These are phyloP conservation scores for Ceratocystiopsis minuta DNA, from an alignment of 2,329 filamentous ascomycete species.

Conservation along the genomic window DNA sequence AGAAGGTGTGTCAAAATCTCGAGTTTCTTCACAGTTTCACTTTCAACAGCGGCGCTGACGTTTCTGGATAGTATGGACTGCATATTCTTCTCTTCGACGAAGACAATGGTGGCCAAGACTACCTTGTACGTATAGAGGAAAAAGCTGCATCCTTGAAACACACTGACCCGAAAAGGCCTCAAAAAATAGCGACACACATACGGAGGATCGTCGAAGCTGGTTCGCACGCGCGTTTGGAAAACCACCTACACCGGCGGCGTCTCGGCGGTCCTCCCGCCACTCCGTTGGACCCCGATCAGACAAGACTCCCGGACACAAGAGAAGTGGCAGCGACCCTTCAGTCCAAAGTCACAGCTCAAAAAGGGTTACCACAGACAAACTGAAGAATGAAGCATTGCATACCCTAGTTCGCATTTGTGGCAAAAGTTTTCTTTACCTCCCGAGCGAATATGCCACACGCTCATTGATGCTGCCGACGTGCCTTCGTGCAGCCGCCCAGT, in stretches of 20 bases:
- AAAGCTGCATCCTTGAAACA: too few relatives aligned
- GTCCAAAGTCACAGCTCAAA: neutral
- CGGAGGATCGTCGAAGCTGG: slow-evolving; percentile 12
- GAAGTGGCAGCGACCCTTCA: slow-evolving; percentile 38
- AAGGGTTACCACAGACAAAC: slow-evolving; percentile 8
- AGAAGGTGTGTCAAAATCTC: slow-evolving; percentile 24
- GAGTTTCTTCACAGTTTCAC: too few relatives aligned
- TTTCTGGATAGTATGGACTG: slow-evolving; percentile 32
- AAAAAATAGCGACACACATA: neutral
- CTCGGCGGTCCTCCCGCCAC: slow-evolving; percentile 5
- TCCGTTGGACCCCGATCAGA: slow-evolving; percentile 13
- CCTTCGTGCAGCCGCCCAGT: slow-evolving; percentile 46
- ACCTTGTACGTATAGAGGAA: neutral
- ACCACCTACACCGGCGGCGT: slow-evolving; percentile 10
- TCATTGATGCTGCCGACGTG: slow-evolving; percentile 45
- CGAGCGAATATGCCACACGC: slow-evolving; percentile 37
- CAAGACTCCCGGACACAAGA: slow-evolving; percentile 22
- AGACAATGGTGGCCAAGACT: slow-evolving; percentile 9
- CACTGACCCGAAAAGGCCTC: too few relatives aligned
- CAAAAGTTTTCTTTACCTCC: slow-evolving; percentile 42
- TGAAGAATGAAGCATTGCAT: slow-evolving; percentile 33
- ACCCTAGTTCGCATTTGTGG: slow-evolving; percentile 46
- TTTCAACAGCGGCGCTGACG: too few relatives aligned
- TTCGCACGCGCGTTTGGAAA: slow-evolving; percentile 17
- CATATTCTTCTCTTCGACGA: slow-evolving; percentile 21